Percentiles rank a stretch among this genome's conserved stretches.
These are phyloP conservation scores for Theileria sp. DNA, from an alignment of 169 alveolate species.

Conservation along the genomic window DNA sequence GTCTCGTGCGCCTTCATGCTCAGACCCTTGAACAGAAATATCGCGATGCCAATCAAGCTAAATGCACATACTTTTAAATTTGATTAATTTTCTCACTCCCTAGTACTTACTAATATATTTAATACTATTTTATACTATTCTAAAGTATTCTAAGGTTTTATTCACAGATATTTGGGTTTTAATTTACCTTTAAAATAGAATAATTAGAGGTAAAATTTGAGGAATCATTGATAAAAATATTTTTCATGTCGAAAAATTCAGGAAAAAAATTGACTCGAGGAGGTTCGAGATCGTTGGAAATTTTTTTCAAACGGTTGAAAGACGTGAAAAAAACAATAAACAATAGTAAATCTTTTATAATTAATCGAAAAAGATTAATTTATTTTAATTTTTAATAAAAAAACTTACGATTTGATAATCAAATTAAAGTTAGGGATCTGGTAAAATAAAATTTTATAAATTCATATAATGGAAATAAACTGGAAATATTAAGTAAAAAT, in stretches of 20 bases:
- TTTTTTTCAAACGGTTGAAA: neutral
- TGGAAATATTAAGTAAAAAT: neutral
- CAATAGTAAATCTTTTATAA: neutral
- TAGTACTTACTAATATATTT: no score
- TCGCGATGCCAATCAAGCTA: slow-evolving; percentile 14
- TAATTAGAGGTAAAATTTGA: neutral
- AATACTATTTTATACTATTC: no score
- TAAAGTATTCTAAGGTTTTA: no score
- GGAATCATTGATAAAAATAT: neutral
- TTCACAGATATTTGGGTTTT: neutral
- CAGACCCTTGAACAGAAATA: slow-evolving; percentile 39
- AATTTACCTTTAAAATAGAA: no score
- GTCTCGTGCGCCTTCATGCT: slow-evolving; percentile 72
- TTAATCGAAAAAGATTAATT: neutral
- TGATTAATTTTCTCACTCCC: neutral
- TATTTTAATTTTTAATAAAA: no score
- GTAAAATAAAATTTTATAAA: neutral
- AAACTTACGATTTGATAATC: neutral
- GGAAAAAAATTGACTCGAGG: neutral
- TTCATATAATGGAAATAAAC: neutral
- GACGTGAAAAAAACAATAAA: neutral
- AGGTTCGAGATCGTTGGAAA: neutral
- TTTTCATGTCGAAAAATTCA: slow-evolving; percentile 2
- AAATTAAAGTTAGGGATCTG: neutral
- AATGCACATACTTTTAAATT: neutral